A percentile compares a stretch with the other conserved stretches of the same genome.
phyloP scores from a whole-genome alignment of 73 alveolate species.

The Blepharisma stoltei region DNA sequence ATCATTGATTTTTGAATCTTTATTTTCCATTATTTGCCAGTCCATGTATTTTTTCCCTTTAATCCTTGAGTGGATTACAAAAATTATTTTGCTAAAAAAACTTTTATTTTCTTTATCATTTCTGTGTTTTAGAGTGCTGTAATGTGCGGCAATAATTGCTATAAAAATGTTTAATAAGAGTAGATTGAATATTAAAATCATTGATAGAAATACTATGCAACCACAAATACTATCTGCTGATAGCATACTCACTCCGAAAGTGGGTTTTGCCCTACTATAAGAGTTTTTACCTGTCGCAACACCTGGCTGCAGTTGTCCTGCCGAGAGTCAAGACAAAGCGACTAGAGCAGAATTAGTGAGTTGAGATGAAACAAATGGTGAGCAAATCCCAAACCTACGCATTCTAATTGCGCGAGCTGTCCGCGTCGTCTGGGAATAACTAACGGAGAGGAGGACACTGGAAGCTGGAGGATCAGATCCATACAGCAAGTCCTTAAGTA shows the following conservation, averaged over 20 bases:
- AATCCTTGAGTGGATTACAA: background rate
- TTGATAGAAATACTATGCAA: background rate
- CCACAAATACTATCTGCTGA: slow-evolving; percentile 3
- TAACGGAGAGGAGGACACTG: slow-evolving; percentile 29
- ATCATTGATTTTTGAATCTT: background rate
- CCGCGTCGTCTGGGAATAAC: slow-evolving; percentile 29
- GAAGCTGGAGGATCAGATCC: slow-evolving; percentile 33
- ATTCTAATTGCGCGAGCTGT: slow-evolving; percentile 29
- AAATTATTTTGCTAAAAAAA: background rate
- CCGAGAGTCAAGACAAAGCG: no score
- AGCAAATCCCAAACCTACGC: no score
- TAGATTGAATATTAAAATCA: no score
- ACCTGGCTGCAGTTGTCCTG: no score
- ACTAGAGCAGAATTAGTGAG: no score
- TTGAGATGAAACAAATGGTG: no score
- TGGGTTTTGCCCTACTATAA: no score
- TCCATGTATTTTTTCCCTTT: background rate
- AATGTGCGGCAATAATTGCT: slow-evolving; percentile 49
- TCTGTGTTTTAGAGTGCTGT: background rate
- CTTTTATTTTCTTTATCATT: background rate
- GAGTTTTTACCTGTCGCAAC: no score
- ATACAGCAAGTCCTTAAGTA: no score
- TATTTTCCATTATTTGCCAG: background rate
- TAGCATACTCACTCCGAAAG: no score
- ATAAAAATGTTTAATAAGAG: slow-evolving; percentile 42